Percentiles rank a stretch among this genome's conserved stretches.
phyloP scores from a whole-genome alignment of 2,329 filamentous ascomycete genomes.

The Cordyceps cicadae region DNA sequence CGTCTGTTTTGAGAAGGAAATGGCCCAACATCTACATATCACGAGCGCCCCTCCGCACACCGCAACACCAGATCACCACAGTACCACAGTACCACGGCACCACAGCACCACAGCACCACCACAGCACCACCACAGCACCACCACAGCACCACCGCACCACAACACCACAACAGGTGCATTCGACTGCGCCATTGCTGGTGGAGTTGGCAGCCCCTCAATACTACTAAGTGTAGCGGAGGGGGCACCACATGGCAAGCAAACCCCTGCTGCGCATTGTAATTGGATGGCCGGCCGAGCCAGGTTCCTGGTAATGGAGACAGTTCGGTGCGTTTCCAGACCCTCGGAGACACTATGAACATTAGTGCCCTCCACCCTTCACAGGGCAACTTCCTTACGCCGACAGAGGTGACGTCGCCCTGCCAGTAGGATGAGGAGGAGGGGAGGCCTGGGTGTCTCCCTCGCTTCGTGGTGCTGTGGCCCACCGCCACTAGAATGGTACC shows the following conservation, averaged over 20 bases:
- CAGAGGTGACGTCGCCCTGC: slow-evolving; percentile 17
- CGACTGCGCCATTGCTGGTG: not conserved
- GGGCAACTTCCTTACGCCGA: slow-evolving; percentile 12
- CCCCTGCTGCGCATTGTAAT: slow-evolving; percentile 7
- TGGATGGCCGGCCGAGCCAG: slow-evolving; percentile 16
- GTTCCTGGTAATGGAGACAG: slow-evolving; percentile 18
- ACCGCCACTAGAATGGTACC: slow-evolving; percentile 4
- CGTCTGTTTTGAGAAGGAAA: not conserved
- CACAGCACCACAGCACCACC: no score
- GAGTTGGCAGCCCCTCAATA: slow-evolving; percentile 3
- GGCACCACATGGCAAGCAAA: slow-evolving; percentile 12
- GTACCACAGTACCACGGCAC: no score
- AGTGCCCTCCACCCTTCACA: not conserved
- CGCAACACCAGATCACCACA: no score
- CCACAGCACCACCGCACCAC: no score
- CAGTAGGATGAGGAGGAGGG: no score
- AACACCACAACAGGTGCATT: not conserved
- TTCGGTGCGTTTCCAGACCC: slow-evolving; percentile 25
- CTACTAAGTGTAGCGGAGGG: slow-evolving; percentile 1
- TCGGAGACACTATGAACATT: slow-evolving; percentile 22
- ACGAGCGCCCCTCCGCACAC: slow-evolving; percentile 7
- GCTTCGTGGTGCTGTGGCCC: slow-evolving; percentile 1
- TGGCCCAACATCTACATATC: not conserved
- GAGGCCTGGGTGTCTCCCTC: not conserved
- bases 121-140: no score